These are phyloP conservation scores for Copromyces sp. DNA, from an alignment of 495 filamentous ascomycete genomes.

Conservation along the genomic window DNA sequence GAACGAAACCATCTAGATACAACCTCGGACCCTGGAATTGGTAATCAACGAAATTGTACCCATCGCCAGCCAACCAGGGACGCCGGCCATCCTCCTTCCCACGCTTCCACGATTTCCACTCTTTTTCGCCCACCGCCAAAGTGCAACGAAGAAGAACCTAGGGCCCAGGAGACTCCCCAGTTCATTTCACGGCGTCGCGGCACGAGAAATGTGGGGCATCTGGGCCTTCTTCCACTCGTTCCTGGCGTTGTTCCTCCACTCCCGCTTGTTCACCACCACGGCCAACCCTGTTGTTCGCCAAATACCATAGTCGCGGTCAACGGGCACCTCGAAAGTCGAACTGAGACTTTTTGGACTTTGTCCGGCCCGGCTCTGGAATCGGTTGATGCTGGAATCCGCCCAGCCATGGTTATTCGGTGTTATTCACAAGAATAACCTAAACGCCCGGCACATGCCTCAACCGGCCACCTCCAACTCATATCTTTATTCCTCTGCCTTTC, in stretches of 20 bases:
- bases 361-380: background rate
- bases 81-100: background rate
- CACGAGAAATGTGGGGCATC: slow-evolving; percentile 9
- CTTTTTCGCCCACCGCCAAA: background rate
- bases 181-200: slow-evolving; percentile 19
- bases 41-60: slow-evolving; percentile 12
- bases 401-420: background rate
- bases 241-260: background rate
- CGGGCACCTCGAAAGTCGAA: background rate
- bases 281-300: background rate
- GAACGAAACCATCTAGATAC: background rate
- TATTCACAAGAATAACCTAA: background rate
- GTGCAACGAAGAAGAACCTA: background rate
- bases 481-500: background rate
- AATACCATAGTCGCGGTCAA: background rate
- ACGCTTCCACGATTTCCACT: background rate
- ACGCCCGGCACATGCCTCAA: background rate
- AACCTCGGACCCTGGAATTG: slow-evolving; percentile 20
- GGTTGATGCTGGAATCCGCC: background rate
- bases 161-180: background rate
- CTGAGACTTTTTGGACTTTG: background rate
- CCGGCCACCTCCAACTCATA: background rate
- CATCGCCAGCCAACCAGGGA: background rate
- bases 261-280: background rate
- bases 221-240: background rate